phyloP scores from a whole-genome alignment of 495 filamentous ascomycete species.

The Extremus antarcticus region DNA sequence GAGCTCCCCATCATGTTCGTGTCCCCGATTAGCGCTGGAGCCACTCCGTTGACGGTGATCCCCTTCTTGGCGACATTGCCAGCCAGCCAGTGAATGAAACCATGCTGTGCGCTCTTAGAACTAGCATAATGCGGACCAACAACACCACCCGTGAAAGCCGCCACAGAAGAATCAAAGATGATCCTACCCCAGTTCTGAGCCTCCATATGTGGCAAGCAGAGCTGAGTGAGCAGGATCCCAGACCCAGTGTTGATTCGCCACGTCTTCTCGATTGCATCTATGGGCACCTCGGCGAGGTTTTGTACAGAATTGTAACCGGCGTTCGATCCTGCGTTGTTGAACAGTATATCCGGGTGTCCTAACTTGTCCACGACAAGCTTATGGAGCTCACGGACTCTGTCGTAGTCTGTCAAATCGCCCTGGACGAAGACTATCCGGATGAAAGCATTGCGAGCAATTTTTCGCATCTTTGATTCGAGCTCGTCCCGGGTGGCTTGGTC shows the following conservation, averaged over 20 bases:
- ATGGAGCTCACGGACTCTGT: slow-evolving; percentile 26
- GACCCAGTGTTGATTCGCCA: slow-evolving; percentile 27
- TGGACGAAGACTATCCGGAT: slow-evolving; percentile 22
- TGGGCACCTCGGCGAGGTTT: slow-evolving; percentile 25
- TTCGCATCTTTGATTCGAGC: slow-evolving; percentile 2
- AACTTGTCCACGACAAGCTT: slow-evolving; percentile 15
- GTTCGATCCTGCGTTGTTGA: slow-evolving; percentile 31
- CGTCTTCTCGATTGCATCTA: slow-evolving; percentile 24
- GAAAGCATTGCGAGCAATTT: background rate
- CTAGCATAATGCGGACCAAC: slow-evolving; percentile 34
- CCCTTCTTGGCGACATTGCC: slow-evolving; percentile 24
- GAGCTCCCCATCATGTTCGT: slow-evolving; percentile 25
- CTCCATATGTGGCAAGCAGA: slow-evolving; percentile 28
- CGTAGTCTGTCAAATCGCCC: slow-evolving; percentile 29
- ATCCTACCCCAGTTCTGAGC: slow-evolving; percentile 23
- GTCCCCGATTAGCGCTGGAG: slow-evolving; percentile 27
- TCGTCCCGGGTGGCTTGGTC: slow-evolving; percentile 16
- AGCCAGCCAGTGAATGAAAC: slow-evolving; percentile 29
- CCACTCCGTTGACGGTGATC: slow-evolving; percentile 29
- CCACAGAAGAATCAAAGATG: slow-evolving; percentile 24
- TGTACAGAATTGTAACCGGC: slow-evolving; percentile 17
- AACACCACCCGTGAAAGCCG: slow-evolving; percentile 27
- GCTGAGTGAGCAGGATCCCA: slow-evolving; percentile 26
- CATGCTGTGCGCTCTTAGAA: slow-evolving; percentile 24
- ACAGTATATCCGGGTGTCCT: slow-evolving; percentile 26